Conservation (phyloP, 805 yeast genomes). For the Blastobotrys chiropterorum region DNA sequence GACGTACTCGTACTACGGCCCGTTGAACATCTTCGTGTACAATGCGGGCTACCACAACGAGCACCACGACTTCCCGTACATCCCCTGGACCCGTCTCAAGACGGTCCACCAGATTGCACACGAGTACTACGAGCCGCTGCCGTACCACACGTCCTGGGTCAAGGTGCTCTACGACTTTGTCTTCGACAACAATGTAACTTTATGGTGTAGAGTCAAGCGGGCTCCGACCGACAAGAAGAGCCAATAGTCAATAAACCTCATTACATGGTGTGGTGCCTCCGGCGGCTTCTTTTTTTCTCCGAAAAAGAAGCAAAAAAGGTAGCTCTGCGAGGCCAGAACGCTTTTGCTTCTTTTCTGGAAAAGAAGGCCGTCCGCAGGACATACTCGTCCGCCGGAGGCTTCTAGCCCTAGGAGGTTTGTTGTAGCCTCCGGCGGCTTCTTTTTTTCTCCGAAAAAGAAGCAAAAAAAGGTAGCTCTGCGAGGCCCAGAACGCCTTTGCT, state of each 20-base stretch:
- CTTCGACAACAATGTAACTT: conserved; percentile 55
- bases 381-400: too few relatives aligned
- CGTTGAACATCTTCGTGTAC: conserved; percentile 73
- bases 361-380: too few relatives aligned
- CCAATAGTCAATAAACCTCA: background rate
- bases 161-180: conserved; percentile 70
- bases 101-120: conserved; percentile 57
- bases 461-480: too few relatives aligned
- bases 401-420: too few relatives aligned
- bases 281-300: background rate
- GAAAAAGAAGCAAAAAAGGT: too few relatives aligned
- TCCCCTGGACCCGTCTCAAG: conserved; percentile 82
- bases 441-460: too few relatives aligned
- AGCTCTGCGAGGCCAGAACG: background rate
- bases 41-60: conserved; percentile 93
- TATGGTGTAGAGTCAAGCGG: conserved; percentile 81
- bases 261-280: background rate
- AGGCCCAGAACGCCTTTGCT: too few relatives aligned
- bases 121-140: conserved; percentile 79
- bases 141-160: conserved; percentile 71
- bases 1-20: conserved; percentile 85
- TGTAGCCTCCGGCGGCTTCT: too few relatives aligned
- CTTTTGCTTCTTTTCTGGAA: too few relatives aligned
- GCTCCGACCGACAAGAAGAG: conserved; percentile 10
- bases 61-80: conserved; percentile 91